Evolutionary conservation across 208 protist species (phyloP).

Genomic region (Leishmania gerbilli): DNA sequence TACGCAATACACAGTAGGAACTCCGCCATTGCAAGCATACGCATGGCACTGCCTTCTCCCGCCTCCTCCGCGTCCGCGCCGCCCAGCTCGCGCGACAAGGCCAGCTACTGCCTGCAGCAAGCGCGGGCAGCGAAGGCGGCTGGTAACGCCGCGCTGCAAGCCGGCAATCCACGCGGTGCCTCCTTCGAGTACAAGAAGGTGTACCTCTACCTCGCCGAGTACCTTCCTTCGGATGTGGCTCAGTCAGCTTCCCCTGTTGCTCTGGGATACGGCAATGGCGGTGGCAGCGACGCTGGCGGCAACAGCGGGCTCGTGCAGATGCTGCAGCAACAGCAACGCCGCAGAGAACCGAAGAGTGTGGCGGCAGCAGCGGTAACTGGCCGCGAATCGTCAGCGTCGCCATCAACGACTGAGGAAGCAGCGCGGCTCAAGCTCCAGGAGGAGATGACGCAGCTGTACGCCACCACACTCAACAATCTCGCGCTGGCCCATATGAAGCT

Average conservation of each 20-base stretch:
- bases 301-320: conserved; percentile 23
- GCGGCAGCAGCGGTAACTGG: conserved; percentile 7
- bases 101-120: conserved; percentile 19
- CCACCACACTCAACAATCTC: conserved; percentile 56
- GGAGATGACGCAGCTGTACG: conserved; percentile 37
- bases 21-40: neutral
- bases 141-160: conserved; percentile 51
- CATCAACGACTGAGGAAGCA: neutral
- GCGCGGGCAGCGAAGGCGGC: conserved; percentile 53
- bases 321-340: conserved; percentile 18
- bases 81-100: neutral
- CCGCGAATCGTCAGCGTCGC: neutral
- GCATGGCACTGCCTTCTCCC: neutral
- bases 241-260: neutral
- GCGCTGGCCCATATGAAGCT: conserved; percentile 52
- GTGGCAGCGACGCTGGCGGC: neutral
- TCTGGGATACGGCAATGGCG: neutral
- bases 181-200: conserved; percentile 78
- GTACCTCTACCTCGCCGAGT: conserved; percentile 65
- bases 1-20: neutral
- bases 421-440: conserved; percentile 14
- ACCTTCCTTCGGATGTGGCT: conserved; percentile 34
- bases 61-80: neutral
- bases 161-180: conserved; percentile 38
- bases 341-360: conserved; percentile 9